Base-by-base conservation (phyloP, 192 early-diverging fungal species). In the Oehlia diaphana region DNA sequence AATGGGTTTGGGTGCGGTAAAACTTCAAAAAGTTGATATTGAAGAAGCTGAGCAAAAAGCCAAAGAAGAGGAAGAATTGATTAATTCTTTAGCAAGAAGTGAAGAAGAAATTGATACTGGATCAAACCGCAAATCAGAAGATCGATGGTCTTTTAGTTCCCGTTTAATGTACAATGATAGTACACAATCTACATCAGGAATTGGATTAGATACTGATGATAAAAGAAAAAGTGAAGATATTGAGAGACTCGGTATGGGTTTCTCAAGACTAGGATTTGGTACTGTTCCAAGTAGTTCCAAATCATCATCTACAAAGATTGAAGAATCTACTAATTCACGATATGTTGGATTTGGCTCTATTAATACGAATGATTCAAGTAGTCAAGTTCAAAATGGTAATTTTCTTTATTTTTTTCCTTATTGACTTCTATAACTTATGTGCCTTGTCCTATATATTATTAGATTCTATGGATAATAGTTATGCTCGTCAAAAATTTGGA, bases 11-110 rank as follows among this genome's bases (percentile, higher is more conserved):
- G 97, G 97, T 31, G 96, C 95, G 33, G 97, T 97, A 80, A 97
- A 94, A 81, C 92, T 94, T 19, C 85, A 88, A 4, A 92, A 88
- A 23, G 85, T 92, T 79, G 94, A 94, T 84, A 98, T 98, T 91
- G 97, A 97, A 75, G 94, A 95, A 81, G 95, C 93, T 2, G 96
- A 95, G 71, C 92, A 94, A 26, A 90, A 91, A 44, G 97, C 96
- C 21, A 95, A 94, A 81, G 93, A 94, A 78, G 95, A 94, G 47
- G 92, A 88, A 74, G 93, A 95, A n/a, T 80, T 86, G 31, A 76
- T 82, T 66, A 72, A 79, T 9, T 75, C 80, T 42, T 81, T 81
- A 82, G 85, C 87, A 79, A 80, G 35, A 72, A 85, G 74, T 80
- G 81, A 74, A 77, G 90, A 81, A 82, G 87, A 88, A 77, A 88